These are phyloP conservation scores for Schwanniomyces polymorphus DNA, from an alignment of 805 yeast species.

Conservation along the genomic window DNA sequence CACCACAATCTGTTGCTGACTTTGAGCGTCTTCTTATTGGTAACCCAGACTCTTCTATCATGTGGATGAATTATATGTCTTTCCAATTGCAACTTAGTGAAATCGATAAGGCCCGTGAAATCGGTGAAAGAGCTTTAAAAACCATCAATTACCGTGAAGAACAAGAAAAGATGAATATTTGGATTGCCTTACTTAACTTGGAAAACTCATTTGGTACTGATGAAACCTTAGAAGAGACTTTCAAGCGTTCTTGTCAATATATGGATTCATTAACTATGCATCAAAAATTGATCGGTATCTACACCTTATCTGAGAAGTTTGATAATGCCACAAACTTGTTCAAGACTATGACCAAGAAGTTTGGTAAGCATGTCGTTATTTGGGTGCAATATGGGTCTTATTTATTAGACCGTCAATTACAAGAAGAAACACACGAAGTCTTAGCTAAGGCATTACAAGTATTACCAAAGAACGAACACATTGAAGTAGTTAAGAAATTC, in stretches of 20 bases:
- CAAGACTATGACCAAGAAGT: conserved; percentile 67
- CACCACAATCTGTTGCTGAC: conserved; percentile 89
- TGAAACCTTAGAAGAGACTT: conserved; percentile 75
- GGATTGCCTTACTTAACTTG: conserved; percentile 93
- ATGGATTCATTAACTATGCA: conserved; percentile 89
- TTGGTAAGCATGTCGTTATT: conserved; percentile 67
- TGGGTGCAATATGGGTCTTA: conserved; percentile 86
- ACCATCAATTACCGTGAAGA: conserved; percentile 90
- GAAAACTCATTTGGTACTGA: conserved; percentile 91
- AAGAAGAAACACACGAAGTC: conserved; percentile 67
- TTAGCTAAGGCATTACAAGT: conserved; percentile 72
- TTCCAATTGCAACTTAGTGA: conserved; percentile 95
- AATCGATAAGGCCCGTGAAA: conserved; percentile 89
- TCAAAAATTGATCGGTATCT: conserved; percentile 74
- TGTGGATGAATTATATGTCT: conserved; percentile 99
- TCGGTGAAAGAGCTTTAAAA: conserved; percentile 89
- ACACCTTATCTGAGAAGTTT: conserved; percentile 67
- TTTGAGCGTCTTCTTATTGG: conserved; percentile 91
- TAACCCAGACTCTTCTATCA: conserved; percentile 87
- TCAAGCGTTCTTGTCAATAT: conserved; percentile 82
- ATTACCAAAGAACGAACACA: conserved; percentile 69
- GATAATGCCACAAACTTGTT: conserved; percentile 71
- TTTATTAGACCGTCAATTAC: conserved; percentile 57
- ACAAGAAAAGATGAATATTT: conserved; percentile 86
- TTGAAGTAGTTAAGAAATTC: conserved; percentile 82